Percentiles rank a stretch among this genome's conserved stretches.
Conservation (phyloP, 495 filamentous ascomycete genomes). For the Darksidea phi region DNA sequence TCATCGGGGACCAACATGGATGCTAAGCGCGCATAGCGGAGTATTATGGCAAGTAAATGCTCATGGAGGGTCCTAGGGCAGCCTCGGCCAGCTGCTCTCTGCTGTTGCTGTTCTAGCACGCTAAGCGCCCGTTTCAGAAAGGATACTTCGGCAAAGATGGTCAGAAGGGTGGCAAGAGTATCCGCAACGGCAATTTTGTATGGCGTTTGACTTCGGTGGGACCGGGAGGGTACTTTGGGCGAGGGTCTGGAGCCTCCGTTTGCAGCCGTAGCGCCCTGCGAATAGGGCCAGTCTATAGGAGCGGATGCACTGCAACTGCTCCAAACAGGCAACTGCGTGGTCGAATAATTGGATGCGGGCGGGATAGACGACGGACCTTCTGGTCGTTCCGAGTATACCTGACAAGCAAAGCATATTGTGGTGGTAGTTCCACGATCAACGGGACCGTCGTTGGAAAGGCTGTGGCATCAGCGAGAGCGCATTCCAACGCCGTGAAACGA, state of each 20-base stretch:
- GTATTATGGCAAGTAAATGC: neutral
- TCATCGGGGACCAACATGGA: neutral
- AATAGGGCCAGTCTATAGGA: neutral
- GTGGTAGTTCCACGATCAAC: too few species aligned
- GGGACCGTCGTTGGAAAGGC: too few species aligned
- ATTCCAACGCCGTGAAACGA: too few species aligned
- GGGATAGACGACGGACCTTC: neutral
- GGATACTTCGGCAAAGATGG: slow-evolving; percentile 1
- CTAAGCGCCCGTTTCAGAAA: slow-evolving; percentile 1
- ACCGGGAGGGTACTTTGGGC: slow-evolving; percentile 12
- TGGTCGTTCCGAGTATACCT: neutral
- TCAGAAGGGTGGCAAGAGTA: neutral
- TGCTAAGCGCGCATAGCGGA: neutral
- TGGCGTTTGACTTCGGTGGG: slow-evolving; percentile 9
- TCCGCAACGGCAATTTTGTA: neutral
- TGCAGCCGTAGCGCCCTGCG: slow-evolving; percentile 25
- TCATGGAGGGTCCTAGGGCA: neutral
- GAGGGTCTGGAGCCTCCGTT: slow-evolving; percentile 18
- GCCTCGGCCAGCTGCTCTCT: neutral
- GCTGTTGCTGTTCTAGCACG: neutral
- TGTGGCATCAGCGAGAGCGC: too few species aligned
- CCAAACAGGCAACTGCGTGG: neutral
- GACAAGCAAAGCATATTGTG: too few species aligned
- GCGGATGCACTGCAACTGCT: neutral
- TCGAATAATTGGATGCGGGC: neutral